These are phyloP conservation scores for Incumbomyces delicatus DNA, from an alignment of 2,329 filamentous ascomycete genomes.

Conservation along the genomic window DNA sequence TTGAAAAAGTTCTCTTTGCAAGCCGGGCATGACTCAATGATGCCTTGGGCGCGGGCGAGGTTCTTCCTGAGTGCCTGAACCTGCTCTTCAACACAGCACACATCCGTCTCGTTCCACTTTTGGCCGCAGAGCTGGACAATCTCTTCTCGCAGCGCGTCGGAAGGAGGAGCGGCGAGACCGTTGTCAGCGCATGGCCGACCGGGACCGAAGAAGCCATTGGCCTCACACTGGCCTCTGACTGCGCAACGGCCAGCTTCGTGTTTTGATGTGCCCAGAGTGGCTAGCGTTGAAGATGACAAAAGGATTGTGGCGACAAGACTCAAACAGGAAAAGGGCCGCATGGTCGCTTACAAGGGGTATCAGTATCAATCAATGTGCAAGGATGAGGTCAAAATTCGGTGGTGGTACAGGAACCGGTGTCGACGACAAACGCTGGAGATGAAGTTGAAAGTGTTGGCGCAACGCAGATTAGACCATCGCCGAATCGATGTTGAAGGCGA, in stretches of 20 bases:
- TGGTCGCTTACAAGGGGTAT: not conserved
- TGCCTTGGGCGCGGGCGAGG: conserved; percentile 73
- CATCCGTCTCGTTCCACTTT: conserved; percentile 72
- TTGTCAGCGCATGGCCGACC: conserved; percentile 92
- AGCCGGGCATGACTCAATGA: conserved; percentile 88
- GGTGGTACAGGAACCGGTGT: too few relatives aligned
- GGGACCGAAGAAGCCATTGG: conserved; percentile 79
- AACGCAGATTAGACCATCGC: too few relatives aligned
- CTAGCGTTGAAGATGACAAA: not conserved
- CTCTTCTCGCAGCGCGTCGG: conserved; percentile 61
- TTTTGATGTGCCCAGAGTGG: conserved; percentile 34
- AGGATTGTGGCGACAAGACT: not conserved
- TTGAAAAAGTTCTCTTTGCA: conserved; percentile 99
- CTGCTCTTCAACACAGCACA: conserved; percentile 79
- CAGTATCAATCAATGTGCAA: too few relatives aligned
- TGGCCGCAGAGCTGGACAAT: conserved; percentile 77
- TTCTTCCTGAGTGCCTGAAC: conserved; percentile 74
- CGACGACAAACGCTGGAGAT: too few relatives aligned
- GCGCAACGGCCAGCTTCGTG: conserved; percentile 86
- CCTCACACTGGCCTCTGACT: conserved; percentile 83
- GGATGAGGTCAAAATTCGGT: too few relatives aligned
- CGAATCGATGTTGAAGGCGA: too few relatives aligned
- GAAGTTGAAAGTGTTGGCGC: too few relatives aligned
- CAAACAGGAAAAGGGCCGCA: not conserved
- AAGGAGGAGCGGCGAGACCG: conserved; percentile 64